Evolutionary conservation across 1,284 basidiomycete species (phyloP).

Genomic region (Kwoniella shivajii): DNA sequence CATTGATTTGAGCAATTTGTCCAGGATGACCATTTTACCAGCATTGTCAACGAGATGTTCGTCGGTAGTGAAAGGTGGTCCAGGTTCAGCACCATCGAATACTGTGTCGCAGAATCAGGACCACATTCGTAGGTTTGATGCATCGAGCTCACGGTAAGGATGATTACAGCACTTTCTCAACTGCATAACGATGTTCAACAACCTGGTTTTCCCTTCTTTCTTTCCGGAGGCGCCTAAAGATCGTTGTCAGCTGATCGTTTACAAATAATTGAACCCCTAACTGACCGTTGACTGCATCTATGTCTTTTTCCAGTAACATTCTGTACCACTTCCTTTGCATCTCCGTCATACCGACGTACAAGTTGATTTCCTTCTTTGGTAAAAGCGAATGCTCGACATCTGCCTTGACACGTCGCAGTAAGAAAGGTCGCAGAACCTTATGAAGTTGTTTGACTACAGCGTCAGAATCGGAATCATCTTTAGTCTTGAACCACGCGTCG

Average conservation of each 20-base stretch:
- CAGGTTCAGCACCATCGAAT: slow-evolving; percentile 72
- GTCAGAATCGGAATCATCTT: slow-evolving; percentile 72
- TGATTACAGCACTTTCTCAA: slow-evolving; percentile 65
- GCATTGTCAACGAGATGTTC: slow-evolving; percentile 94
- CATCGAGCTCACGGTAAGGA: slow-evolving; percentile 56
- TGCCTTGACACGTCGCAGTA: slow-evolving; percentile 90
- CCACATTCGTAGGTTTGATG: too few relatives aligned
- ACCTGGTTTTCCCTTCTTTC: slow-evolving; percentile 96
- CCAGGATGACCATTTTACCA: slow-evolving; percentile 97
- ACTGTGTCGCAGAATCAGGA: slow-evolving; percentile 31
- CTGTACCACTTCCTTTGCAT: slow-evolving; percentile 99
- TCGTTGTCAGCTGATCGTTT: slow-evolving; percentile 8
- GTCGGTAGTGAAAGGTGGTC: slow-evolving; percentile 97
- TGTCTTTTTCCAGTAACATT: slow-evolving; percentile 95
- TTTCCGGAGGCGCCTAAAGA: slow-evolving; percentile 77
- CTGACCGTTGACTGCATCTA: slow-evolving; percentile 93
- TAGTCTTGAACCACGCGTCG: slow-evolving; percentile 77
- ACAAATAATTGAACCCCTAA: not conserved
- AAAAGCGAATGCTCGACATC: slow-evolving; percentile 96
- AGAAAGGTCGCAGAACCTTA: slow-evolving; percentile 93
- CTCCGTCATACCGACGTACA: slow-evolving; percentile 95
- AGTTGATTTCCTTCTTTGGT: slow-evolving; percentile 99
- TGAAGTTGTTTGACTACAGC: slow-evolving; percentile 93
- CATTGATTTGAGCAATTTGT: slow-evolving; percentile 87
- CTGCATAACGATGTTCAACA: slow-evolving; percentile 99